phyloP scores from a whole-genome alignment of 2,329 filamentous ascomycete species.

The Colletotrichum sp. region DNA sequence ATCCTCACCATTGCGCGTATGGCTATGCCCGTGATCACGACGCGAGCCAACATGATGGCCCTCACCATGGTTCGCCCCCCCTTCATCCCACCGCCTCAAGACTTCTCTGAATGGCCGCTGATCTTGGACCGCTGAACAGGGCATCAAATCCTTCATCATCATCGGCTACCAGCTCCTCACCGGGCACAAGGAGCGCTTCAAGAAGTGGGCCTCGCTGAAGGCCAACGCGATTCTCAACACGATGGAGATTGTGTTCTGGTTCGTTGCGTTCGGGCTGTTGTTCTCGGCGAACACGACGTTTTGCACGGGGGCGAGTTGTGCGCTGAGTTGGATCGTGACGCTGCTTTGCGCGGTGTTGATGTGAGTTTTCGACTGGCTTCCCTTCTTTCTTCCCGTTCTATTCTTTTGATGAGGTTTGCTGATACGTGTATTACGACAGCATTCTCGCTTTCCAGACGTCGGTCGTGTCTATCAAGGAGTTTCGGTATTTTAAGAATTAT shows the following conservation, averaged over 20 bases:
- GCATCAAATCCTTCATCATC: conserved; percentile 42
- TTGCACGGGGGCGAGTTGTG: conserved; percentile 16
- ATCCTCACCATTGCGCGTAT: conserved; percentile 10
- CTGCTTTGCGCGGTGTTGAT: conserved; percentile 1
- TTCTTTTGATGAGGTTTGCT: not conserved
- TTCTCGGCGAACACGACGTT: not conserved
- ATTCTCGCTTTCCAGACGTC: conserved; percentile 11
- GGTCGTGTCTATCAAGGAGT: conserved; percentile 2
- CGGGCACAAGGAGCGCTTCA: conserved; percentile 34
- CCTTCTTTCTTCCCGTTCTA: not conserved
- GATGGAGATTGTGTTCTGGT: conserved; percentile 47
- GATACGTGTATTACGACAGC: not conserved
- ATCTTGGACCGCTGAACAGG: conserved; percentile 13
- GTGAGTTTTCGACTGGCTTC: not conserved
- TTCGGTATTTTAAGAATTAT: not conserved
- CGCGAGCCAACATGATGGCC: conserved; percentile 16
- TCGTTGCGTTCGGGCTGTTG: conserved; percentile 5
- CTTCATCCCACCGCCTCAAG: too few species aligned
- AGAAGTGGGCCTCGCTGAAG: conserved; percentile 41
- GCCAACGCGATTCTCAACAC: conserved; percentile 43
- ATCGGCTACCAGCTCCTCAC: conserved; percentile 44
- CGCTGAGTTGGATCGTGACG: conserved; percentile 11
- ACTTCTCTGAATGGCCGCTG: not conserved
- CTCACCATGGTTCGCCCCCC: conserved; percentile 7
- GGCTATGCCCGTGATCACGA: not conserved